phyloP scores from a whole-genome alignment of 106 monocot species.

The Hemerocallis citrina region DNA sequence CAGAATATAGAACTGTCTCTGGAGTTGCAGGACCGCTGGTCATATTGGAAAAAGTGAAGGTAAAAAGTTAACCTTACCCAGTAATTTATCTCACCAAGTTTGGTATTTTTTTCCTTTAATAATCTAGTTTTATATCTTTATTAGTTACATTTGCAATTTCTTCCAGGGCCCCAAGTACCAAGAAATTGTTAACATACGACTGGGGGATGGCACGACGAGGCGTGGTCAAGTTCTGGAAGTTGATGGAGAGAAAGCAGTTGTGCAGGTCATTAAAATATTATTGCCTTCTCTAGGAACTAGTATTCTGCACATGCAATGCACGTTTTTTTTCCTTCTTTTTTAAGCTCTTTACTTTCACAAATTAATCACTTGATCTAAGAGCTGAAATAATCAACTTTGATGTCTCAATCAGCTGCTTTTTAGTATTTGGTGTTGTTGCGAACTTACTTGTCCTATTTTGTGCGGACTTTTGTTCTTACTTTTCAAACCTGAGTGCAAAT shows the following conservation, averaged over 20 bases:
- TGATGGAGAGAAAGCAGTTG: slow-evolving; percentile 99
- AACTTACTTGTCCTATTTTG: no score
- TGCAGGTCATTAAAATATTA: slow-evolving; percentile 82
- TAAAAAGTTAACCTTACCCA: slow-evolving; percentile 16
- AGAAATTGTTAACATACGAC: slow-evolving; percentile 94
- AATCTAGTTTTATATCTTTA: background rate
- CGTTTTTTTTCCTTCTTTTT: no score
- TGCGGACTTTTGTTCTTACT: no score
- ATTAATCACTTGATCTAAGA: no score
- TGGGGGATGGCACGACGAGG: slow-evolving; percentile 94
- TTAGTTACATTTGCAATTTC: background rate
- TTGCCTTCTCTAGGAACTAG: no score
- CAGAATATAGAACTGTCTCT: slow-evolving; percentile 96
- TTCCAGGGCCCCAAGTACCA: slow-evolving; percentile 94
- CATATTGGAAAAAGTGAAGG: slow-evolving; percentile 99
- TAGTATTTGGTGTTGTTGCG: no score
- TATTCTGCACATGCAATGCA: no score
- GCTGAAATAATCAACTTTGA: no score
- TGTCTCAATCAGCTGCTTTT: no score
- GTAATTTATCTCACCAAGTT: background rate
- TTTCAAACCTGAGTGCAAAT: no score
- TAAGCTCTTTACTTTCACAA: no score
- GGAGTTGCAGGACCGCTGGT: slow-evolving; percentile 98
- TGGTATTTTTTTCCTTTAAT: background rate
- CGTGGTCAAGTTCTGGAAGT: slow-evolving; percentile 99